Evolutionary conservation across 2,329 filamentous ascomycete genomes (phyloP), one percentile per base, ranked within the genome.

Genomic region (Alternaria infectoria): DNA sequence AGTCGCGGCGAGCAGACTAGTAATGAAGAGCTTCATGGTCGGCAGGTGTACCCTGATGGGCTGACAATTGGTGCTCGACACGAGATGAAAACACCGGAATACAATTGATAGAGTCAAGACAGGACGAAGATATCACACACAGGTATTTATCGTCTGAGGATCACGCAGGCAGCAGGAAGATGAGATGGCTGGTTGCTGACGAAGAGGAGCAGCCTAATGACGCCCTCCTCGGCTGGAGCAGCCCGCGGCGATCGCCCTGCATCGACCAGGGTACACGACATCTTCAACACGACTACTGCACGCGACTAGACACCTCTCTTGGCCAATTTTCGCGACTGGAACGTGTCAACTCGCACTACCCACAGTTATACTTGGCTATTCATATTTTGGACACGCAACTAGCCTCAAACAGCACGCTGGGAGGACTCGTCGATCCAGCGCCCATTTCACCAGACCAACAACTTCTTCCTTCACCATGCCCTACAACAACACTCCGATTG

Each of bases 401-500:
- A 26, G 15, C 10, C 49, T 25, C 30, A 23, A 40, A 49, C 49
- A 59, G 7, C 12, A 58, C 15, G 23, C 23, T 23, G 11, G 12
- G 10, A 30, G 15, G 19, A 36, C 15, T 17, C 21, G 43, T 19
- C 28, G 15, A 46, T 54, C 44, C 21, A 32, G 19, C 55, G 25
- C 50, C 30, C 36, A 50, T 44, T 45, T 40, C 28, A 23, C 46
- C 23, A 21, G 28, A 54, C n/a, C 49, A n/a, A 15, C 50, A n/a
- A 44, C 56, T 11, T 28, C 30, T 49, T 49, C 64, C 28, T 32
- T 54, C 36, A 51, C 52, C 73, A 77, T 98, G 94, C 92, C 94
- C 25, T 94, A 96, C 84, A 97, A 97, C 82, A 95, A 92, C 69
- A 89, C 90, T 4, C 90, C 92, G 17, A 96, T 96, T 60, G 88